Conservation (phyloP, 164 flowering plant genomes). For the Platanus orientalis region DNA sequence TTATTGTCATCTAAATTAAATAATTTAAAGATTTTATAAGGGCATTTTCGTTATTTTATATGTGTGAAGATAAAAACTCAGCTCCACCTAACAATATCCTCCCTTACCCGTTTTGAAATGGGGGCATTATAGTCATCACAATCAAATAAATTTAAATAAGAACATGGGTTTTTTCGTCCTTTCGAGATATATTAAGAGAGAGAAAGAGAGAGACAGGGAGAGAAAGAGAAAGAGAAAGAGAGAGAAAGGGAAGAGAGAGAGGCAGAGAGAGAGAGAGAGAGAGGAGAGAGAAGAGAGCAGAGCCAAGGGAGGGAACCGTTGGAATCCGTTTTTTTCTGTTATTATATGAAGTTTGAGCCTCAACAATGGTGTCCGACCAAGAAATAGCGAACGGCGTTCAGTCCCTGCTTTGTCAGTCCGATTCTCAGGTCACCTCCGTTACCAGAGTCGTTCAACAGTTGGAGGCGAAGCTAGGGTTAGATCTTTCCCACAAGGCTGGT, state of each 20-base stretch:
- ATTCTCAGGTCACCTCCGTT: constrained; percentile 43
- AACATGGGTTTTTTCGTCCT: not conserved
- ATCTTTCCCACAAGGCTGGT: constrained; percentile 50
- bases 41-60: too few species aligned
- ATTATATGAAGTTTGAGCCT: constrained; percentile 11
- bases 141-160: not conserved
- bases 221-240: constrained; percentile 8
- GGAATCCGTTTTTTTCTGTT: constrained; percentile 16
- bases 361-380: constrained; percentile 65
- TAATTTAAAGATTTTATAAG: too few species aligned
- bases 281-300: not conserved
- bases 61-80: too few species aligned
- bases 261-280: constrained; percentile 4
- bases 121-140: not conserved
- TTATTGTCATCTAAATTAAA: too few species aligned
- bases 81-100: too few species aligned
- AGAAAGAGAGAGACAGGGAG: not conserved
- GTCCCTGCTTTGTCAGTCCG: constrained; percentile 50
- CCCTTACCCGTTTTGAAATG: too few species aligned
- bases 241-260: constrained; percentile 14
- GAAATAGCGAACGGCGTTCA: constrained; percentile 60
- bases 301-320: constrained; percentile 13
- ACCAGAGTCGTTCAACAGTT: constrained; percentile 58
- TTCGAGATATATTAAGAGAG: constrained; percentile 5
- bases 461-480: constrained; percentile 55